phyloP scores from a whole-genome alignment of 2,329 filamentous ascomycete species.

The Dendrostoma leiphaemia region DNA sequence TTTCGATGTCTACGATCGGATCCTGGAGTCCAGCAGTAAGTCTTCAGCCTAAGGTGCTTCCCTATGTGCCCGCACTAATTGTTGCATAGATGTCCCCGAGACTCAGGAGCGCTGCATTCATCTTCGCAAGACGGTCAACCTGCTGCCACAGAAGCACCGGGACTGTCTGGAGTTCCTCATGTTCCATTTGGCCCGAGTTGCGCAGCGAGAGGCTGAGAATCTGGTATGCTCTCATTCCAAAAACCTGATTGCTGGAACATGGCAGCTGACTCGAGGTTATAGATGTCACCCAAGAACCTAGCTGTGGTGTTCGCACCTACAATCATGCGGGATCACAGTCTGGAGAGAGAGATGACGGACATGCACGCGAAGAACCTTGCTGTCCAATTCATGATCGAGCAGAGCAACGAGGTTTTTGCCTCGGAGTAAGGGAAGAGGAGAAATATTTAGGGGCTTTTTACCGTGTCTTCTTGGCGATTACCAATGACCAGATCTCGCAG shows the following conservation, averaged over 20 bases:
- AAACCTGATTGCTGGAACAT: neutral
- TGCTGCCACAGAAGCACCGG: slow-evolving; percentile 78
- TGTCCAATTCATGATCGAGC: slow-evolving; percentile 90
- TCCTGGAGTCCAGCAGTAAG: slow-evolving; percentile 78
- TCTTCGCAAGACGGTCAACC: slow-evolving; percentile 70
- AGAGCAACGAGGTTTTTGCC: slow-evolving; percentile 78
- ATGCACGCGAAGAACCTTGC: slow-evolving; percentile 91
- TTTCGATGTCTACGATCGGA: slow-evolving; percentile 85
- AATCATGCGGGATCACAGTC: slow-evolving; percentile 86
- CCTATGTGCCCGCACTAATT: neutral
- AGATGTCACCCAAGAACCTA: slow-evolving; percentile 96
- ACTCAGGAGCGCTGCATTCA: slow-evolving; percentile 67
- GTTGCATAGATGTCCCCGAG: slow-evolving; percentile 56
- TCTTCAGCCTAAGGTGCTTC: slow-evolving; percentile 16
- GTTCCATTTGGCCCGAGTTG: slow-evolving; percentile 87
- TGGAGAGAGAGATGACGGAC: slow-evolving; percentile 94
- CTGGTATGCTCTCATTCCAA: slow-evolving; percentile 56
- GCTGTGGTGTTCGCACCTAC: slow-evolving; percentile 97
- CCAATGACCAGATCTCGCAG: neutral
- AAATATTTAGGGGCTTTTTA: too few relatives aligned
- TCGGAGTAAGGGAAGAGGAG: slow-evolving; percentile 35
- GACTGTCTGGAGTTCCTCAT: slow-evolving; percentile 92
- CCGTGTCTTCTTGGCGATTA: too few relatives aligned
- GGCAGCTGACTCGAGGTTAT: slow-evolving; percentile 24
- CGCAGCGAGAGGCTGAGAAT: slow-evolving; percentile 79